phyloP scores from a whole-genome alignment of 2,329 filamentous ascomycete genomes.

The Fusarium domesticum region DNA sequence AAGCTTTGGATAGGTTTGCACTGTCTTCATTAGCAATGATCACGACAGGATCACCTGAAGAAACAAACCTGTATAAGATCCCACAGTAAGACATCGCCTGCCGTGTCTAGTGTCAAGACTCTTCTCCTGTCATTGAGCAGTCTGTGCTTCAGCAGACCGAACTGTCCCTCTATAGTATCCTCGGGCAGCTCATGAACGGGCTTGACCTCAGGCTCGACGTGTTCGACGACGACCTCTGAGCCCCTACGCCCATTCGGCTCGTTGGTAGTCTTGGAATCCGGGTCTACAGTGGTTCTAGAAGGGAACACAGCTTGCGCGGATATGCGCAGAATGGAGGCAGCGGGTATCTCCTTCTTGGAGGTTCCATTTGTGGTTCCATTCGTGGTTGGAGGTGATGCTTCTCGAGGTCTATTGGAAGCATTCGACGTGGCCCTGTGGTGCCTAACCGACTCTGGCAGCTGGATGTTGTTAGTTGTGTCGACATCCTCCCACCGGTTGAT shows the following conservation, averaged over 20 bases:
- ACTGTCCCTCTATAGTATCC: conserved; percentile 90
- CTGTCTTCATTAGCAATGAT: conserved; percentile 40
- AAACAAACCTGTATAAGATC: conserved; percentile 76
- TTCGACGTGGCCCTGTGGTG: conserved; percentile 48
- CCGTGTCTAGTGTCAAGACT: conserved; percentile 88
- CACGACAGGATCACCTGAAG: too few relatives aligned
- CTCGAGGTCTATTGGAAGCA: conserved; percentile 36
- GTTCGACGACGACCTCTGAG: conserved; percentile 31
- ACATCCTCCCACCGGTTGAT: conserved; percentile 91
- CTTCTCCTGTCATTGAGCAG: conserved; percentile 87
- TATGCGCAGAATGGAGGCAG: conserved; percentile 74
- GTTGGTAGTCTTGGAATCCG: conserved; percentile 53
- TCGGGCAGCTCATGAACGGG: conserved; percentile 67
- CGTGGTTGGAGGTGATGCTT: conserved; percentile 33
- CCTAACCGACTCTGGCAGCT: conserved; percentile 56
- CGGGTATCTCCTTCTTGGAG: conserved; percentile 65
- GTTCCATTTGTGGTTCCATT: conserved; percentile 34
- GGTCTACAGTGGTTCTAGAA: conserved; percentile 48
- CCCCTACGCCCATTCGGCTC: conserved; percentile 41
- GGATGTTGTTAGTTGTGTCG: conserved; percentile 70
- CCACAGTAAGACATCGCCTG: conserved; percentile 92
- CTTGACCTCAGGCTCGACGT: conserved; percentile 39
- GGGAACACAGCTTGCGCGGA: conserved; percentile 82
- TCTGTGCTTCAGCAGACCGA: conserved; percentile 89
- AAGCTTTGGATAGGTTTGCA: conserved; percentile 88